Percentiles rank a stretch among this genome's conserved stretches.
These are phyloP conservation scores for Dryas integrifolia DNA, from an alignment of 331 rosid genomes.

Conservation along the genomic window DNA sequence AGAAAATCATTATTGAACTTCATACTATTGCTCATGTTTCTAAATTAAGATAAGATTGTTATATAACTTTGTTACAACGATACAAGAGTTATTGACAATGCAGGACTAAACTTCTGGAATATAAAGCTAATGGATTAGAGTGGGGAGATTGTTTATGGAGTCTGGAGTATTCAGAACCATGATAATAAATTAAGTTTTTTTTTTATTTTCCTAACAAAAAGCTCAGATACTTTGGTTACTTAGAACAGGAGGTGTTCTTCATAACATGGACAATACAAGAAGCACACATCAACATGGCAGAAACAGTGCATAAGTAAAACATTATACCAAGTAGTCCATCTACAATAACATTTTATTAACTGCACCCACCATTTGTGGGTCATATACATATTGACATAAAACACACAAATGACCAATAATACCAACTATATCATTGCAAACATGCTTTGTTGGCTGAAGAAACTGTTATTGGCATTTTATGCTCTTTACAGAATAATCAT, in stretches of 20 bases:
- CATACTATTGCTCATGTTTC: neutral
- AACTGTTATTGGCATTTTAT: neutral
- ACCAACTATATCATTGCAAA: neutral
- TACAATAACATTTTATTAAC: neutral
- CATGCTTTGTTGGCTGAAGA: neutral
- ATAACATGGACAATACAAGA: neutral
- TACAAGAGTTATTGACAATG: neutral
- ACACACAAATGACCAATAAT: neutral
- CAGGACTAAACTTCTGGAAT: neutral
- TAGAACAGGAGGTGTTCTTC: neutral
- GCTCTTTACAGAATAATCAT: neutral
- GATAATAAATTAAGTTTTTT: neutral
- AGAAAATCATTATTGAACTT: neutral
- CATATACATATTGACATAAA: neutral
- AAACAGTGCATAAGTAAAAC: neutral
- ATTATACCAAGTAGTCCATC: neutral
- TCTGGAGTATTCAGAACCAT: neutral
- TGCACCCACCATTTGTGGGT: neutral
- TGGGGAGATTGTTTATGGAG: neutral
- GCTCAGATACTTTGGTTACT: neutral
- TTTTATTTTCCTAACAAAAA: neutral
- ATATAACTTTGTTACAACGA: neutral
- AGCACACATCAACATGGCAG: neutral
- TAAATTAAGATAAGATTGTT: neutral
- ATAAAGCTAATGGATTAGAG: conserved; percentile 3